Base-by-base conservation (phyloP, 176 grass and related monocot species). In the Oryza officinalis region DNA sequence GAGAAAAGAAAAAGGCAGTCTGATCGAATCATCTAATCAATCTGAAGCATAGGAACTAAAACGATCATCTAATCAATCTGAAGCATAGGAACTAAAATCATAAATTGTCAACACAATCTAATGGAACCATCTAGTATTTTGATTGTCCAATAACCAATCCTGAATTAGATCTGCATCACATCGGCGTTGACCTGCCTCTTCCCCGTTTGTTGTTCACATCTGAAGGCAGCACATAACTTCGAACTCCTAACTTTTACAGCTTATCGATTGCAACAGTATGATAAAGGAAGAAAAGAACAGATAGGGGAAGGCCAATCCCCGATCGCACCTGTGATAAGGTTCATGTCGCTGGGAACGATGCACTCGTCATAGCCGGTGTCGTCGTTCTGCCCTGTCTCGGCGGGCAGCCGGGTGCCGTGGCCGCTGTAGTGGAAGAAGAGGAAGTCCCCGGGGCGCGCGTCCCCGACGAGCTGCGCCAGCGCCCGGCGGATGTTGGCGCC, bases 351-450 rank as follows among this genome's bases (percentile, higher is more conserved):
- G 35, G 96, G 96, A 31, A 99, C 96, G 86, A 99, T 99, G 83
- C 96, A 99, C 85, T 99, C 96, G 27, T 99, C 96, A 82, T 94
- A 99, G 0, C 96, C 93, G 41, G 96, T 99, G 82, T 99, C 96
- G 75, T 99, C 96, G 27, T 90, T 3, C 45, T 99, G 87, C 7
- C 93, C 93, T 14, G 91, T 96, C 87, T 99, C 96, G 9, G 93
- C 93, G 0, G 96, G 96, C 17, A 99, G 90, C 8, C 96, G 89
- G 57, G 96, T 99, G 38, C 93, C 93, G 31, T 99, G 96, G 20
- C 96, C 93, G 70, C 93, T 99, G 92, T 94, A 99, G 82, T 96
- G 96, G 87, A 99, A 85, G 93, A 99, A 99, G 37, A 99, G 77
- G 76, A 77, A 90, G 60, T 99, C 96, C n/a, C 89, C 87, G 9